Conservation (phyloP, 306 rosid species). For the Glycine soja region DNA sequence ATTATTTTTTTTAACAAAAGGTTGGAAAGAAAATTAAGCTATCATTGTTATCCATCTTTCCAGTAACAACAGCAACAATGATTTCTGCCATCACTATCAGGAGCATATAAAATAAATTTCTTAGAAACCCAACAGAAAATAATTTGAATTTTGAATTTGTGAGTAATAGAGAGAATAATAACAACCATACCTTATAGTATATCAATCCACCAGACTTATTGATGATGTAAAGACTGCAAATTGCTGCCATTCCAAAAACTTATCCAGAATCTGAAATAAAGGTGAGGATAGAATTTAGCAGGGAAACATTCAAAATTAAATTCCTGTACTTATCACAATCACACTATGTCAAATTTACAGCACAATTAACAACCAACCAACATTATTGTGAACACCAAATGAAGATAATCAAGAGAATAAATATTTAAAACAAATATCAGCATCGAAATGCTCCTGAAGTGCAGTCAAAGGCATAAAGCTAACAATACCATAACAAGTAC, state of each 20-base stretch:
- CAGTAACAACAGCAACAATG: background rate
- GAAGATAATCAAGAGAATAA: constrained; percentile 19
- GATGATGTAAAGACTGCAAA: constrained; percentile 90
- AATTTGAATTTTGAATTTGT: background rate
- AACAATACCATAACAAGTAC: background rate
- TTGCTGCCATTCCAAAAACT: constrained; percentile 73
- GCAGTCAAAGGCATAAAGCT: no score
- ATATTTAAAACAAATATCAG: background rate
- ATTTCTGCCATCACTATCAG: background rate
- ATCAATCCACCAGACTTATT: constrained; percentile 95
- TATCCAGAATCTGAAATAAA: constrained; percentile 43
- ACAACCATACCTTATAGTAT: constrained; percentile 73
- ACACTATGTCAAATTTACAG: background rate
- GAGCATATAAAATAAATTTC: background rate
- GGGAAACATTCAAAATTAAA: constrained; percentile 2
- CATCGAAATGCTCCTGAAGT: background rate
- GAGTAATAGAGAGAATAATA: constrained; percentile 21
- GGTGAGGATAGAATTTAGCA: constrained; percentile 5
- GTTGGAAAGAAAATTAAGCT: background rate
- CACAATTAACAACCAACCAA: background rate
- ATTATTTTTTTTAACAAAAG: background rate
- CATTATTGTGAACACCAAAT: background rate
- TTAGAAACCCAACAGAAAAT: background rate
- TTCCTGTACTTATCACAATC: background rate
- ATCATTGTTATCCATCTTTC: background rate